These are phyloP conservation scores for Fusarium begoniae DNA, from an alignment of 2,329 filamentous ascomycete species.

Conservation along the genomic window DNA sequence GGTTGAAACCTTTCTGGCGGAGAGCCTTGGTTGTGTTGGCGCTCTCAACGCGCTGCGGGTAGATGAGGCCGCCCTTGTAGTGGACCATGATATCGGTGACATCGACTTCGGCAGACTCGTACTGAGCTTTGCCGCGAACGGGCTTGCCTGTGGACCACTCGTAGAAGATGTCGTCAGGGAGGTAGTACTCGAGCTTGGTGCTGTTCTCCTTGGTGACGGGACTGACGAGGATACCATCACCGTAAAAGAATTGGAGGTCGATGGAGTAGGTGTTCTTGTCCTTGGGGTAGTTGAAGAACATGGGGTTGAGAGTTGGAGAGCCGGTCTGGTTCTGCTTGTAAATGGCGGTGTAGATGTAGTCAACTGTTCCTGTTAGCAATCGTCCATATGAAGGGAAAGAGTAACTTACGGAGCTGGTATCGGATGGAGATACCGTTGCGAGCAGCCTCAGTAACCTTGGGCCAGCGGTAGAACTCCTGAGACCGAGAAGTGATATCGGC, in stretches of 20 bases:
- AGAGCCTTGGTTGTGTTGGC: constrained; percentile 71
- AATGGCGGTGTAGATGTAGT: constrained; percentile 79
- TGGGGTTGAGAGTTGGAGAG: constrained; percentile 71
- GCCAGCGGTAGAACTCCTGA: constrained; percentile 76
- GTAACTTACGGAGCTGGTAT: constrained; percentile 63
- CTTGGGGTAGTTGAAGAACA: constrained; percentile 74
- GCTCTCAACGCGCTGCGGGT: constrained; percentile 64
- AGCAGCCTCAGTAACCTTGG: constrained; percentile 67
- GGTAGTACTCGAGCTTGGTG: constrained; percentile 54
- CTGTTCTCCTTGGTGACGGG: constrained; percentile 57
- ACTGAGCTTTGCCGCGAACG: constrained; percentile 49
- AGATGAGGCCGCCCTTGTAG: constrained; percentile 69
- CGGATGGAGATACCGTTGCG: constrained; percentile 73
- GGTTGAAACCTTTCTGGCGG: constrained; percentile 71
- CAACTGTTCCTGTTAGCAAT: constrained; percentile 52
- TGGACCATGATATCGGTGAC: constrained; percentile 69
- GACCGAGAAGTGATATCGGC: constrained; percentile 53
- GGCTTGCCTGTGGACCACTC: constrained; percentile 58
- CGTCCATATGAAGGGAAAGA: no score
- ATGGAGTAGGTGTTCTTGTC: constrained; percentile 55
- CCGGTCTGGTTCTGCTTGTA: constrained; percentile 68
- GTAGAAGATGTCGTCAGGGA: constrained; percentile 60
- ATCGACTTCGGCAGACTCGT: constrained; percentile 46
- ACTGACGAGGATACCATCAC: constrained; percentile 55
- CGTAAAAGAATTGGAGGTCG: constrained; percentile 60